Conservation (phyloP, 805 yeast species). For the Yamadazyma tumulicola region DNA sequence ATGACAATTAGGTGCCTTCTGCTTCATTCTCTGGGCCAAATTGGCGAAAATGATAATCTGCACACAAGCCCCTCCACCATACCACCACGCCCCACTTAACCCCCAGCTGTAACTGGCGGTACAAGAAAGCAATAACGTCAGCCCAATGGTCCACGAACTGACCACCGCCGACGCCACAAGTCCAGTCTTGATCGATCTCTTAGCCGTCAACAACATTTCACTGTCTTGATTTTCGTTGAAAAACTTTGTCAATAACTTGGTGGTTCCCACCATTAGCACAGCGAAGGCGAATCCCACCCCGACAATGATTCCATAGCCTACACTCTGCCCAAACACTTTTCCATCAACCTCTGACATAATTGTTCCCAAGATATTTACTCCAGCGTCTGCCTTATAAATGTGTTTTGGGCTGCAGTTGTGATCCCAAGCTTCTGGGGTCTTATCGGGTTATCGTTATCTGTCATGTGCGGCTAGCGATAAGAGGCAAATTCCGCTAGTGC, state of each 20-base stretch:
- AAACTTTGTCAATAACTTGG: slow-evolving; percentile 30
- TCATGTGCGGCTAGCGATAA: too few species aligned
- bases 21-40: slow-evolving; percentile 37
- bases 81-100: slow-evolving; percentile 32
- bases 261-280: slow-evolving; percentile 30
- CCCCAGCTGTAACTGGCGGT: slow-evolving; percentile 18
- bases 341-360: slow-evolving; percentile 7
- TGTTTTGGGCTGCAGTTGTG: too few species aligned
- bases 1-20: slow-evolving; percentile 39
- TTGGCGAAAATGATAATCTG: slow-evolving; percentile 35
- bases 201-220: slow-evolving; percentile 43
- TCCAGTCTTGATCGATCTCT: slow-evolving; percentile 38
- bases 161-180: slow-evolving; percentile 40
- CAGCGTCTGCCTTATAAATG: too few species aligned
- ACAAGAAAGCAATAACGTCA: slow-evolving; percentile 28
- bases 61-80: slow-evolving; percentile 35
- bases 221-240: slow-evolving; percentile 40
- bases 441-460: too few species aligned
- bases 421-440: too few species aligned
- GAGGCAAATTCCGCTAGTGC: too few species aligned
- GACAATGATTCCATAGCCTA: slow-evolving; percentile 40
- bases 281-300: slow-evolving; percentile 45
- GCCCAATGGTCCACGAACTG: slow-evolving; percentile 46
- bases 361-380: too few species aligned
- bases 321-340: slow-evolving; percentile 14